Evolutionary conservation across 2,329 filamentous ascomycete species (phyloP), one percentile per base, ranked within the genome.

Genomic region (Fonsecaea pedrosoi): DNA sequence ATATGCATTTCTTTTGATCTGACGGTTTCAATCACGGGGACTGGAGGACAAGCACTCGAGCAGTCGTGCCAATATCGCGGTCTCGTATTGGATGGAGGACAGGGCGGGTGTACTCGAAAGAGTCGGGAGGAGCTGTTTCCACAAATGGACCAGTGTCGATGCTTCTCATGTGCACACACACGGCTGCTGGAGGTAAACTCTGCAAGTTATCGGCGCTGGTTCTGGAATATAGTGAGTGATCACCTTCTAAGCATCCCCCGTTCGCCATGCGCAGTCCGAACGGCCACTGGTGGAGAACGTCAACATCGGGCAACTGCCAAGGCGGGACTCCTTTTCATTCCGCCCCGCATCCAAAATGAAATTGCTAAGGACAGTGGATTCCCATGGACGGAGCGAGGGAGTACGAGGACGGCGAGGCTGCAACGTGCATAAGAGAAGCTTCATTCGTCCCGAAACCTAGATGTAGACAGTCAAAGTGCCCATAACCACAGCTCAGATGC

Each of bases 201-300:
- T 50, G 18, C 9, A 4, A 60, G 30, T 18, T 35, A 25, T 54
- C 13, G 35, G 48, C 50, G 34, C 50, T 62, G 45, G 5, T 18
- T 61, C n/a, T 54, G 58, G 42, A 18, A 53, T 38, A 53, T 32
- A 42, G 45, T 42, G 50, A 65, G 63, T 56, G 57, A 55, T 50
- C 30, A 54, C 32, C 63, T 65, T 65, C 63, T 65, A 65, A 65
- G 63, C 63, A 65, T 3, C n/a, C 21, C 18, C 21, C 18, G 40
- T 35, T 21, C 13, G 35, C 54, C 15, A 34, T 40, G 45, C 48
- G 55, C 56, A 58, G 54, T 45, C 15, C 34, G 55, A 34, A 54
- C 48, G 18, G 48, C 50, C 37, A 56, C n/a, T 25, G 21, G 54
- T 59, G 61, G 61, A 64, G 61, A 62, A 56, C 60, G 37, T 62